Base-by-base conservation (phyloP, 805 yeast genomes). In the Myxozyma vanderwaltii region DNA sequence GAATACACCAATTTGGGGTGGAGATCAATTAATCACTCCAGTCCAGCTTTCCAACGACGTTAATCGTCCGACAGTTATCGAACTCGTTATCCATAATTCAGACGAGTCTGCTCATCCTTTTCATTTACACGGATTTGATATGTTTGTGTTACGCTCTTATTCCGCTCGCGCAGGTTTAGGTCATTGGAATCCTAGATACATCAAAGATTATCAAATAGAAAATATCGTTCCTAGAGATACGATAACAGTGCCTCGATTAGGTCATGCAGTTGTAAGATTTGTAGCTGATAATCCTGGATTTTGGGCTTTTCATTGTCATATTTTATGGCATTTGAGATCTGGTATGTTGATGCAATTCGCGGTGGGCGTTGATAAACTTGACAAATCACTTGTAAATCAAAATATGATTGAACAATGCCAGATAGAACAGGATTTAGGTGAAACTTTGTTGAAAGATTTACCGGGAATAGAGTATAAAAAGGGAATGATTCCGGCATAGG, bases 261-360 rank as follows among this genome's bases (percentile, higher is more conserved):
- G 96, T 1, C 85, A 89, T 76, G 82, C 90, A 69, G 91, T 89
- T 31, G 71, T 92, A 64, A 82, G 98, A 73, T 92, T 90, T 79
- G 83, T 82, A 71, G 96, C 97, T 50, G 86, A 88, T 72, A 92
- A 92, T 74, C 99, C 98, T 29, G 99, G 99, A 78, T 89, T 91
- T 27, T 92, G 98, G 99, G 83, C 85, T 74, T 92, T 94, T 92
- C 99, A 92, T 78, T 92, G 99, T 76, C 99, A 92, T 74, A 86
- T 94, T 70, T 97, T 92, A 74, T 92, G 99, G 99, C 99, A 94
- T 77, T 81, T 92, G 79, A 81, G 85, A 69, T 97, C 94, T 78
- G 99, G 99, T 69, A 81, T 92, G 70, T 94, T 95, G 94, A 95
- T 21, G 68, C 76, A 52, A 76, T 76, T 36, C 70, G 87, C 38